These are phyloP conservation scores for Salicornia ramosissima DNA, from an alignment of 148 eudicot genomes.

Conservation along the genomic window DNA sequence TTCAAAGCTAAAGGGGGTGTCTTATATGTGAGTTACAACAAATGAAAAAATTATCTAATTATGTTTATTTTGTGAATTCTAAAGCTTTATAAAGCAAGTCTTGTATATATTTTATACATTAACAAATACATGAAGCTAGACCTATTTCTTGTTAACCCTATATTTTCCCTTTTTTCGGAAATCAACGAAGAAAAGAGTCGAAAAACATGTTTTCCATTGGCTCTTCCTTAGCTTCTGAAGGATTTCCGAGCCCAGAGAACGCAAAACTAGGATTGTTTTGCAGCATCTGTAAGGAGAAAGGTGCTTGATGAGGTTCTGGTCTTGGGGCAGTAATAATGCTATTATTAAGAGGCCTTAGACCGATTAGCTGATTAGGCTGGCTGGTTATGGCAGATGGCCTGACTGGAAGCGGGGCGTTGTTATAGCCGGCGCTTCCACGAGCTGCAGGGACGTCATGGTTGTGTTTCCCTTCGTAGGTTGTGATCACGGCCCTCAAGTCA, in stretches of 20 bases:
- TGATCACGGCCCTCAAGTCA: constrained; percentile 61
- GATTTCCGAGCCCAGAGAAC: constrained; percentile 42
- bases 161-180: background rate
- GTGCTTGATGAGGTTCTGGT: constrained; percentile 37
- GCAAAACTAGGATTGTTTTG: constrained; percentile 35
- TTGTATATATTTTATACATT: constrained; percentile 21
- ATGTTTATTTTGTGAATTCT: constrained; percentile 22
- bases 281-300: constrained; percentile 50
- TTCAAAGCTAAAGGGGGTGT: constrained; percentile 12
- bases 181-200: constrained; percentile 39
- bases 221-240: constrained; percentile 54
- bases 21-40: constrained; percentile 5
- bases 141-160: constrained; percentile 22
- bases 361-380: constrained; percentile 27
- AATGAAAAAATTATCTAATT: constrained; percentile 30
- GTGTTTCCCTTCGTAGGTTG: constrained; percentile 78
- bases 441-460: constrained; percentile 80
- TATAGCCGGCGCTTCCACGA: constrained; percentile 60
- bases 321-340: constrained; percentile 17
- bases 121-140: constrained; percentile 22
- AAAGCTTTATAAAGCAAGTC: constrained; percentile 7
- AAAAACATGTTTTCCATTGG: constrained; percentile 55
- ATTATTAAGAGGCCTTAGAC: constrained; percentile 21
- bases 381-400: constrained; percentile 47
- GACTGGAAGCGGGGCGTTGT: constrained; percentile 35